phyloP scores from a whole-genome alignment of 768 basidiomycete genomes.

The Favolaschia claudopus region DNA sequence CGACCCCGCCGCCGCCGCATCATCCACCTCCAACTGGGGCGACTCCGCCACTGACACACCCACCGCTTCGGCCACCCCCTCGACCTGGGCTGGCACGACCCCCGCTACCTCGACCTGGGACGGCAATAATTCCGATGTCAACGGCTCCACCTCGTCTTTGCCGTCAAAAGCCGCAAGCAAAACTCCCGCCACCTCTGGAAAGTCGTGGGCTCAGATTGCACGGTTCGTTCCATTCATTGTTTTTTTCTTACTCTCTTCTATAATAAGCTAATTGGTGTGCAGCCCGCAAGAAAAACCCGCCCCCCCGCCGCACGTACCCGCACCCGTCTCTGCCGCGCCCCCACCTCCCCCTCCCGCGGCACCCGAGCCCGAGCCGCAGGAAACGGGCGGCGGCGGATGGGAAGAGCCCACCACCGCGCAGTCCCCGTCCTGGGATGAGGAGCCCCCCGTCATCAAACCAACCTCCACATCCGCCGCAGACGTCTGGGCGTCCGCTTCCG shows the following conservation, averaged over 20 bases:
- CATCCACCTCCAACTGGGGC: slow-evolving; percentile 39
- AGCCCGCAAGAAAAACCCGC: slow-evolving; percentile 74
- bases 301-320: slow-evolving; percentile 46
- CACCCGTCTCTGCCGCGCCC: slow-evolving; percentile 32
- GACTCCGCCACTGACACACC: slow-evolving; percentile 45
- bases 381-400: slow-evolving; percentile 57
- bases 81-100: slow-evolving; percentile 40
- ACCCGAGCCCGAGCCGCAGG: slow-evolving; percentile 41
- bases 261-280: slow-evolving; percentile 12
- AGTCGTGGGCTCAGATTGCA: slow-evolving; percentile 89
- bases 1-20: slow-evolving; percentile 18
- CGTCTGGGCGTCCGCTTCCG: slow-evolving; percentile 30
- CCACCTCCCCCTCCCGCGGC: slow-evolving; percentile 40
- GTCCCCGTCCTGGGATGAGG: slow-evolving; percentile 76
- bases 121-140: slow-evolving; percentile 44
- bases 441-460: slow-evolving; percentile 51
- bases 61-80: slow-evolving; percentile 40
- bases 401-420: slow-evolving; percentile 80
- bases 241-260: slow-evolving; percentile 7
- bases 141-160: slow-evolving; percentile 44
- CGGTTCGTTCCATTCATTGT: slow-evolving; percentile 67
- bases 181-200: slow-evolving; percentile 75
- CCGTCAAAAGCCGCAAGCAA: slow-evolving; percentile 49
- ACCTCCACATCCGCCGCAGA: slow-evolving; percentile 34
- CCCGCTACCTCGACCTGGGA: slow-evolving; percentile 43